Conservation (phyloP, 176 grass and related monocot genomes). For the Leersia perrieri region DNA sequence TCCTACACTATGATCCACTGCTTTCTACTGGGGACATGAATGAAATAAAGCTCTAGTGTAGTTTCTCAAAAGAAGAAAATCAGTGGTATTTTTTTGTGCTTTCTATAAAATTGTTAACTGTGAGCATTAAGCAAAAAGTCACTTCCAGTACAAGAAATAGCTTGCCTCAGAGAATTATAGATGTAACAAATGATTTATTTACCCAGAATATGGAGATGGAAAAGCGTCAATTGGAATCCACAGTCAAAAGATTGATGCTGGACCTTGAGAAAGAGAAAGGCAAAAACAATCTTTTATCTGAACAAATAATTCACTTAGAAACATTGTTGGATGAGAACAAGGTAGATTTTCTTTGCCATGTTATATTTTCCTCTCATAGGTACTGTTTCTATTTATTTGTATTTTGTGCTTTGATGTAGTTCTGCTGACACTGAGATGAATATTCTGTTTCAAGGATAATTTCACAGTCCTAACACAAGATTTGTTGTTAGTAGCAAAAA, state of each 20-base stretch:
- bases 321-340: conserved; percentile 59
- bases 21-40: conserved; percentile 8
- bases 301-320: conserved; percentile 59
- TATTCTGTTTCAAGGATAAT: conserved; percentile 13
- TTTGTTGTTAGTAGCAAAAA: conserved; percentile 75
- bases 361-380: not conserved
- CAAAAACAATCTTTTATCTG: conserved; percentile 58
- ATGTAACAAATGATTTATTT: conserved; percentile 35
- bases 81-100: not conserved
- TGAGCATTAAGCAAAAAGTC: not conserved
- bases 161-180: conserved; percentile 12
- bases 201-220: conserved; percentile 76
- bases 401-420: not conserved
- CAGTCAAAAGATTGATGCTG: conserved; percentile 44
- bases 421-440: not conserved
- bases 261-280: conserved; percentile 53
- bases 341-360: conserved; percentile 47
- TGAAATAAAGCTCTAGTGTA: not conserved
- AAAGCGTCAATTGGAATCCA: conserved; percentile 53
- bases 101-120: not conserved
- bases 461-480: conserved; percentile 8
- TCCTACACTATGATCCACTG: not conserved
- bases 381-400: conserved; percentile 12
- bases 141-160: conserved; percentile 19
- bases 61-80: not conserved